Evolutionary conservation across 192 early-diverging fungal genomes (phyloP).

Genomic region (Coemansia sp.): DNA sequence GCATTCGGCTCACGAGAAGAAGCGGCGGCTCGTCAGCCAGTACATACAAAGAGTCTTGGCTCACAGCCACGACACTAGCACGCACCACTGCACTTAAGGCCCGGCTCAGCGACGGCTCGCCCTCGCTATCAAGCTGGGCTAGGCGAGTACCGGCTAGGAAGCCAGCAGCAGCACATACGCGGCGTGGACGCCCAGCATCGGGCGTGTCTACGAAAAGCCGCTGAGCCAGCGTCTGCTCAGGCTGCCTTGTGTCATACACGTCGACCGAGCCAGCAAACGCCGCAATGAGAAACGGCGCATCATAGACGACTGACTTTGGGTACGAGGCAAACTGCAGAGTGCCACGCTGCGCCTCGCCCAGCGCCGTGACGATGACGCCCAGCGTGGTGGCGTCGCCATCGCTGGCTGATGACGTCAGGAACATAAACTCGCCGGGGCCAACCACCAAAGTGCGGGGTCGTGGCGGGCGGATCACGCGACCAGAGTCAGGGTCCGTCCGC

Average conservation of each 20-base stretch:
- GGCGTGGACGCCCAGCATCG: constrained; percentile 10
- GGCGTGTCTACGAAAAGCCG: constrained; percentile 5
- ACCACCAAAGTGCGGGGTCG: constrained; percentile 50
- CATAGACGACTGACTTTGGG: constrained; percentile 41
- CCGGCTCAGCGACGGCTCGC: constrained; percentile 11
- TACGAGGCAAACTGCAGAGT: constrained; percentile 51
- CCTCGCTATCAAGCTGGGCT: constrained; percentile 17
- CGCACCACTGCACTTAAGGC: not conserved
- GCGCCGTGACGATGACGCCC: constrained; percentile 52
- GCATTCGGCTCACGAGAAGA: constrained; percentile 13
- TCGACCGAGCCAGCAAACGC: constrained; percentile 37
- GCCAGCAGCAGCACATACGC: constrained; percentile 15
- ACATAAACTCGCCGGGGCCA: constrained; percentile 50
- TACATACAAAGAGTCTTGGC: constrained; percentile 22
- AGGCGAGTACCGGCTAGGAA: constrained; percentile 9
- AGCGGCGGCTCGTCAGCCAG: constrained; percentile 31
- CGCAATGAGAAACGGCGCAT: constrained; percentile 38
- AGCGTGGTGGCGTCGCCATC: constrained; percentile 28
- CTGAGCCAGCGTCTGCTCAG: constrained; percentile 37
- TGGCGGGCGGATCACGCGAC: constrained; percentile 35
- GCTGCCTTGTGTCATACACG: constrained; percentile 36
- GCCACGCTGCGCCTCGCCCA: constrained; percentile 50
- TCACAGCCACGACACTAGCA: constrained; percentile 7
- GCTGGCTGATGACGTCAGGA: constrained; percentile 42
- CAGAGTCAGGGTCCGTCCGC: constrained; percentile 24